Evolutionary conservation across 2,329 filamentous ascomycete genomes (phyloP).

Genomic region (Camillea tinctor): DNA sequence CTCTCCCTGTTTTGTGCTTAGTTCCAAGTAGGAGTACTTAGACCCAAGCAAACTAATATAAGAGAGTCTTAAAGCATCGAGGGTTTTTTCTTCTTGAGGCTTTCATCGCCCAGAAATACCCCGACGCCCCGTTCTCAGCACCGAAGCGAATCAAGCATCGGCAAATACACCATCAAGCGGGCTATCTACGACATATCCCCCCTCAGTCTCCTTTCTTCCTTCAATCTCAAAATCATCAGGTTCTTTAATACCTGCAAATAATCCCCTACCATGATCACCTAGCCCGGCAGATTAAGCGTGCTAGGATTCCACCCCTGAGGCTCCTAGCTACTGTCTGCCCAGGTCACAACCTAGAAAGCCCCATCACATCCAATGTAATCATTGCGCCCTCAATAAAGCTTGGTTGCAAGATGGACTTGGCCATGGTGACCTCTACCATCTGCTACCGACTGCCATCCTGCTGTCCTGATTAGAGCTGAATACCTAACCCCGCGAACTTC

Average conservation of each 20-base stretch:
- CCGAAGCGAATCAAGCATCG: slow-evolving; percentile 16
- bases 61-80: background rate
- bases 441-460: background rate
- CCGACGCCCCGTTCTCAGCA: slow-evolving; percentile 7
- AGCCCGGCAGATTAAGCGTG: background rate
- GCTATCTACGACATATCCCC: slow-evolving; percentile 22
- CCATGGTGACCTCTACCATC: background rate
- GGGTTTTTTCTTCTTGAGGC: slow-evolving; percentile 10
- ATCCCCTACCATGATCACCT: background rate
- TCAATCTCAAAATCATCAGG: background rate
- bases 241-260: background rate
- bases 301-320: background rate
- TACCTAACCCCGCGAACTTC: background rate
- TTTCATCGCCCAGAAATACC: slow-evolving; percentile 6
- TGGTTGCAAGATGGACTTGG: background rate
- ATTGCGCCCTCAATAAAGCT: background rate
- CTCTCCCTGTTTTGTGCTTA: background rate
- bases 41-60: slow-evolving; percentile 11
- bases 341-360: background rate
- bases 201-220: slow-evolving; percentile 6
- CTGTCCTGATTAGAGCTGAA: background rate
- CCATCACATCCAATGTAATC: background rate
- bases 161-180: slow-evolving; percentile 11
- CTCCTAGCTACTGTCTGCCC: background rate
- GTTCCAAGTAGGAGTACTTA: background rate